These are phyloP conservation scores for Dactylellina drechsleri DNA, from an alignment of 2,329 filamentous ascomycete species.

Conservation along the genomic window DNA sequence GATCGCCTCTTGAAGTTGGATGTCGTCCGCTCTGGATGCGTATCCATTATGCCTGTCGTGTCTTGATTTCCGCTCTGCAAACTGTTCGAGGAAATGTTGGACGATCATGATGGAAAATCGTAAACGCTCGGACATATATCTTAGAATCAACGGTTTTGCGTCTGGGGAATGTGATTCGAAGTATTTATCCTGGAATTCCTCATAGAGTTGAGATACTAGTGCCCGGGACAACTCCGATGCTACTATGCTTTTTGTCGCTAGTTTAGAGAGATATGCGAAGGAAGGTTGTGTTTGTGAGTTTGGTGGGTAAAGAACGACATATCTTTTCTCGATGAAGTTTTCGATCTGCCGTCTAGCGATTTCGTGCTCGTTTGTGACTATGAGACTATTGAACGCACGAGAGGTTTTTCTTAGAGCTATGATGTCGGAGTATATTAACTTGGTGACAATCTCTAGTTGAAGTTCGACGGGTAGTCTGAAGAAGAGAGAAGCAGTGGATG, in stretches of 20 bases:
- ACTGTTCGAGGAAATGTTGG: slow-evolving; percentile 51
- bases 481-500: slow-evolving; percentile 29
- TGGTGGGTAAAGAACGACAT: slow-evolving; percentile 46
- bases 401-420: slow-evolving; percentile 46
- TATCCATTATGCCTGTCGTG: slow-evolving; percentile 39
- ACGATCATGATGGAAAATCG: slow-evolving; percentile 52
- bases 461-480: slow-evolving; percentile 47
- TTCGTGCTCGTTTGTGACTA: slow-evolving; percentile 43
- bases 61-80: slow-evolving; percentile 46
- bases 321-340: slow-evolving; percentile 40
- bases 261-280: slow-evolving; percentile 44
- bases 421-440: slow-evolving; percentile 51
- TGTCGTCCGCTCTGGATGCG: slow-evolving; percentile 40
- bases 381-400: slow-evolving; percentile 36
- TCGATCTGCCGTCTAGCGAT: slow-evolving; percentile 41
- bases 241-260: slow-evolving; percentile 53
- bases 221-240: slow-evolving; percentile 42
- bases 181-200: slow-evolving; percentile 52
- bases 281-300: slow-evolving; percentile 25
- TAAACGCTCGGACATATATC: slow-evolving; percentile 49
- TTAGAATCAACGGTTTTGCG: slow-evolving; percentile 34
- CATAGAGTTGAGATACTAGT: slow-evolving; percentile 43
- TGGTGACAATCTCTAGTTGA: slow-evolving; percentile 45
- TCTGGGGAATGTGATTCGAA: slow-evolving; percentile 39
- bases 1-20: slow-evolving; percentile 47